phyloP scores from a whole-genome alignment of 305 asterid genomes.

The Fraxinus dipetala region DNA sequence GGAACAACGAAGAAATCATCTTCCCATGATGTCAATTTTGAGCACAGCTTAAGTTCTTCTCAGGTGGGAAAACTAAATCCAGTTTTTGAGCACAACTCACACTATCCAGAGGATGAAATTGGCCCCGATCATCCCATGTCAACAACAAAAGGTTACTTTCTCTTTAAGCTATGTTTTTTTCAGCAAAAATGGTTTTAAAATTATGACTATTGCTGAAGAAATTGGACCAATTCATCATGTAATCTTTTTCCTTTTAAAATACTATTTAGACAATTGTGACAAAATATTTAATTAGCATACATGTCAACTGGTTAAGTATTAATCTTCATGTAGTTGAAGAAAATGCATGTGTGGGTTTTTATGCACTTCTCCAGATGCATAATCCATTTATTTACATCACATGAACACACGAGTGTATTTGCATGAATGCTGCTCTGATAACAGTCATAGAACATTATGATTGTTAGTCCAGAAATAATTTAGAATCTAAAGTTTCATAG shows the following conservation, averaged over 20 bases:
- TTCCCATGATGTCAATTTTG: constrained; percentile 26
- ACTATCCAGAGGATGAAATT: constrained; percentile 26
- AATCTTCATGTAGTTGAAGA: not conserved
- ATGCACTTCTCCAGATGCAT: not conserved
- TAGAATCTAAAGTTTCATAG: not conserved
- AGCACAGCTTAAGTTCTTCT: constrained; percentile 15
- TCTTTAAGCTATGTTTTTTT: not conserved
- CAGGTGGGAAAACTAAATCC: constrained; percentile 22
- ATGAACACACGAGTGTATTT: not conserved
- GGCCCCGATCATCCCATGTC: constrained; percentile 15
- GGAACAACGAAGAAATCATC: constrained; percentile 29
- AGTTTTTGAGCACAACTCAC: constrained; percentile 24
- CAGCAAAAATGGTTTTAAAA: not conserved
- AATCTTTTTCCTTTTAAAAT: not conserved
- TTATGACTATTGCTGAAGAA: not conserved
- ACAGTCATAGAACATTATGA: not conserved
- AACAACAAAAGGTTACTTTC: constrained; percentile 25
- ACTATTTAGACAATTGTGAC: not conserved
- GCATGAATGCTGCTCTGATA: not conserved
- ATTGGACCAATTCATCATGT: not conserved
- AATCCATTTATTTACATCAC: not conserved
- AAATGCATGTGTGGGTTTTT: not conserved
- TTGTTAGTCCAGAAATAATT: not conserved
- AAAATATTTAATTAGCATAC: not conserved
- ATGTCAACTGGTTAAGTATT: not conserved